Conservation (phyloP, 2,329 filamentous ascomycete genomes). For the Acrodontium crateriforme region DNA sequence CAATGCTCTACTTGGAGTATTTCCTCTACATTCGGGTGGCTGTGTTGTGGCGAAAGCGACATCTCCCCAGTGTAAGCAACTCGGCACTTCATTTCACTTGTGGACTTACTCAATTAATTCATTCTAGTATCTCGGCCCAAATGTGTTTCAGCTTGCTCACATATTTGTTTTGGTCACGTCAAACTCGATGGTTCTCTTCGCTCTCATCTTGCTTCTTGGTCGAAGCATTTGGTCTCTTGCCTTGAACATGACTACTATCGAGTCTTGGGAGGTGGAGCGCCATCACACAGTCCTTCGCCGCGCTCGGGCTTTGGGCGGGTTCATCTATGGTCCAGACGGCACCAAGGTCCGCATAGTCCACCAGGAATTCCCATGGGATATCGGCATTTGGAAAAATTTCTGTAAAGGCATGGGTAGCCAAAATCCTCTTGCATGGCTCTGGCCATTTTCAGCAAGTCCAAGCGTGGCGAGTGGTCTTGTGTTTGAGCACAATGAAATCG, state of each 20-base stretch:
- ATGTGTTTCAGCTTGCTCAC: conserved; percentile 42
- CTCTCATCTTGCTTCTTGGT: conserved; percentile 50
- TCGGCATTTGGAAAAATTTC: conserved; percentile 62
- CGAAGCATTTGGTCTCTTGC: conserved; percentile 47
- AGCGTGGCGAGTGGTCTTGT: conserved; percentile 36
- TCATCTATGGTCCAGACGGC: conserved; percentile 42
- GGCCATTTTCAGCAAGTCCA: conserved; percentile 47
- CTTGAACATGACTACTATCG: conserved; percentile 67
- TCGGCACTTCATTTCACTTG: neutral
- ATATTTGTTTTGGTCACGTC: conserved; percentile 47
- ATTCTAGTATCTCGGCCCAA: conserved; percentile 54
- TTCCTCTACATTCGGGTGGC: conserved; percentile 47
- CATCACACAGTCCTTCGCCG: conserved; percentile 33
- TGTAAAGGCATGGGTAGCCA: conserved; percentile 59
- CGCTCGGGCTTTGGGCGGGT: conserved; percentile 39
- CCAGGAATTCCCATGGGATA: conserved; percentile 71
- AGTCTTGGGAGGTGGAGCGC: conserved; percentile 52
- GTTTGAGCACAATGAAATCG: conserved; percentile 67
- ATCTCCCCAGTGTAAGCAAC: conserved; percentile 47
- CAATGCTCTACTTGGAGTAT: conserved; percentile 46
- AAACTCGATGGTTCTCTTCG: conserved; percentile 46
- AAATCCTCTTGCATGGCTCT: conserved; percentile 55
- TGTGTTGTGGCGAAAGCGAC: conserved; percentile 49
- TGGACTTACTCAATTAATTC: conserved; percentile 1
- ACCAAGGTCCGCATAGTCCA: conserved; percentile 40